Conservation (phyloP, 129 eudicot species). For the Calendula officinalis region DNA sequence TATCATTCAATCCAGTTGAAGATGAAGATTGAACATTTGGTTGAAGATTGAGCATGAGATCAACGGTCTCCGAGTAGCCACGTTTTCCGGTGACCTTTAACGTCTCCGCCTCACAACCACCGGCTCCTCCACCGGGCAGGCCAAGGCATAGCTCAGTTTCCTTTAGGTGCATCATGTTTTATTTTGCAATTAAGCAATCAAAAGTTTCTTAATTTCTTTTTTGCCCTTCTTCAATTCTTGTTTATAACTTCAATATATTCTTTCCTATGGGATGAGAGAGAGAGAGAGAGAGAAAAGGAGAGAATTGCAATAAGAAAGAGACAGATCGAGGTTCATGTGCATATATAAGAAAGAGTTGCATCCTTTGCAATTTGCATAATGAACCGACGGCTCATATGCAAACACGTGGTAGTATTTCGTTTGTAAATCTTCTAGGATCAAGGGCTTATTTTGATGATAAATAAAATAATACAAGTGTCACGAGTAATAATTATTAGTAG, state of each 20-base stretch:
- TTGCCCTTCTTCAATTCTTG: constrained; percentile 9
- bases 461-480: constrained; percentile 36
- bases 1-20: constrained; percentile 30
- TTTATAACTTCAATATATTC: background rate
- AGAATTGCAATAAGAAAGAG: constrained; percentile 36
- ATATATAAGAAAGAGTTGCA: constrained; percentile 61
- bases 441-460: constrained; percentile 44
- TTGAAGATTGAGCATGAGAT: constrained; percentile 76
- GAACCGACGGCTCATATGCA: constrained; percentile 37
- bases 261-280: constrained; percentile 15
- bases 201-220: background rate
- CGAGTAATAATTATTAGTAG: constrained; percentile 2
- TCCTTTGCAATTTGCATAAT: constrained; percentile 34
- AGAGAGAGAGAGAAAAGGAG: constrained; percentile 34
- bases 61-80: constrained; percentile 85
- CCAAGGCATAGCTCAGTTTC: constrained; percentile 79
- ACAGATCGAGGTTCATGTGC: constrained; percentile 47
- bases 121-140: constrained; percentile 43
- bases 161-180: constrained; percentile 40
- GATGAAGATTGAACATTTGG: constrained; percentile 35
- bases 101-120: constrained; percentile 30
- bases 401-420: constrained; percentile 65
- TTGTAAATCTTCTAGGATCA: constrained; percentile 70
- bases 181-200: background rate
- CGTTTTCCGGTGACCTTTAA: constrained; percentile 61